A percentile compares a stretch with the other conserved stretches of the same genome.
phyloP scores from a whole-genome alignment of 2,329 filamentous ascomycete genomes.

The Scedosporium apiospermum region DNA sequence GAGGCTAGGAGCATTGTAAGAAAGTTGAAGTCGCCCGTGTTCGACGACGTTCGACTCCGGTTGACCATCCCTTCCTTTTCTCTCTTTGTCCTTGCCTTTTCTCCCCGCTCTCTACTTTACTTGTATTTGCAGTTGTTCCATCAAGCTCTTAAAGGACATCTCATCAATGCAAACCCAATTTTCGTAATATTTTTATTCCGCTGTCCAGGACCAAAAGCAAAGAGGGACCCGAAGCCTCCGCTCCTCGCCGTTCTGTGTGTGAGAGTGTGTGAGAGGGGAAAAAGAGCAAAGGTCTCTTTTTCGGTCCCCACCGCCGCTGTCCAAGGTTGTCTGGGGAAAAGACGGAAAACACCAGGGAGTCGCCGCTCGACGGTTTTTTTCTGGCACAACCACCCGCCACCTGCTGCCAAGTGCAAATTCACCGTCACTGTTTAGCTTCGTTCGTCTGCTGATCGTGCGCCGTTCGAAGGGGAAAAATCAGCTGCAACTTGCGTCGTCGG shows the following conservation, averaged over 20 bases:
- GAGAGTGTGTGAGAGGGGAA: not conserved
- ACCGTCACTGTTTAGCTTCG: not conserved
- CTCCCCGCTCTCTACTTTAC: not conserved
- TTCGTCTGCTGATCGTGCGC: not conserved
- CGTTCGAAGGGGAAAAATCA: constrained; percentile 2
- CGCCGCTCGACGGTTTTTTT: not conserved
- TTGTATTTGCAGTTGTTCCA: constrained; percentile 2
- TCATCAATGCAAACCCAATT: not conserved
- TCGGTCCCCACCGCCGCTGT: not conserved
- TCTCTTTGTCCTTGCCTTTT: not conserved
- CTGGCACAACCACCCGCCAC: not conserved
- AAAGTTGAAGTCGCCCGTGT: not conserved
- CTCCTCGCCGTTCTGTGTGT: not conserved
- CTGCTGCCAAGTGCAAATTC: not conserved
- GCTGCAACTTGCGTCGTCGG: not conserved
- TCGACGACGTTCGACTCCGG: not conserved
- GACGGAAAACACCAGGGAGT: not conserved
- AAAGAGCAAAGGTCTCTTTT: not conserved
- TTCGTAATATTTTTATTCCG: not conserved
- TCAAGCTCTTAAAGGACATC: not conserved
- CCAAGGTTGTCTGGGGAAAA: not conserved
- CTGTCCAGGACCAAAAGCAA: not conserved
- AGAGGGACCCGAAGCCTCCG: not conserved
- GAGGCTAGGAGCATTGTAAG: not conserved
- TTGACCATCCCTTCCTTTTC: not conserved